Percentiles rank a stretch among this genome's conserved stretches.
phyloP scores from a whole-genome alignment of 306 rosid species.

The Begonia peltatifolia region DNA sequence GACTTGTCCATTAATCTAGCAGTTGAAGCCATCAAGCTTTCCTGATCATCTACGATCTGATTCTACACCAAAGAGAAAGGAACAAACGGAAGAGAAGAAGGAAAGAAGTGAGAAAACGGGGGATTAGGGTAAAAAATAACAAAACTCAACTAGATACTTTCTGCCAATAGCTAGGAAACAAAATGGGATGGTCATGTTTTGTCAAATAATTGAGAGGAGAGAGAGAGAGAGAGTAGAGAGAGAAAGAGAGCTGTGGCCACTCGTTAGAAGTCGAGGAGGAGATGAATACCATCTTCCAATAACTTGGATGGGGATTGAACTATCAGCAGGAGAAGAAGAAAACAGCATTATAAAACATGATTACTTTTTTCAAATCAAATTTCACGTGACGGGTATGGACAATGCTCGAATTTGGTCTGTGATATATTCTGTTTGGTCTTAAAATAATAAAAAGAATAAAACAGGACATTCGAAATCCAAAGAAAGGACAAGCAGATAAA shows the following conservation, averaged over 20 bases:
- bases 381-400: constrained; percentile 31
- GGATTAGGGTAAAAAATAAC: constrained; percentile 43
- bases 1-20: constrained; percentile 48
- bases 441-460: constrained; percentile 25
- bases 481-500: constrained; percentile 36
- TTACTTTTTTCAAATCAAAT: neutral
- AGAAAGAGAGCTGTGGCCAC: constrained; percentile 56
- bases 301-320: constrained; percentile 3
- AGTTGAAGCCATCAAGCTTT: constrained; percentile 36
- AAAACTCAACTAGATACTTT: constrained; percentile 42
- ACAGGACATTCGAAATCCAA: constrained; percentile 45
- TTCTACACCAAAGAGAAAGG: constrained; percentile 13
- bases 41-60: constrained; percentile 35
- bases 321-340: neutral
- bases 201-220: constrained; percentile 57
- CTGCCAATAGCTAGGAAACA: constrained; percentile 74
- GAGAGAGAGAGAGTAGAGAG: constrained; percentile 13
- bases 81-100: neutral
- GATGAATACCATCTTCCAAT: constrained; percentile 30
- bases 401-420: constrained; percentile 21
- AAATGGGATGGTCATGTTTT: constrained; percentile 42
- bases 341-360: neutral
- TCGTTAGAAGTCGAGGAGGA: constrained; percentile 41
- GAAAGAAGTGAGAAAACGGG: constrained; percentile 6
- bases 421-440: constrained; percentile 13